These are phyloP conservation scores for Prunus padus DNA, from an alignment of 306 rosid species.

Conservation along the genomic window DNA sequence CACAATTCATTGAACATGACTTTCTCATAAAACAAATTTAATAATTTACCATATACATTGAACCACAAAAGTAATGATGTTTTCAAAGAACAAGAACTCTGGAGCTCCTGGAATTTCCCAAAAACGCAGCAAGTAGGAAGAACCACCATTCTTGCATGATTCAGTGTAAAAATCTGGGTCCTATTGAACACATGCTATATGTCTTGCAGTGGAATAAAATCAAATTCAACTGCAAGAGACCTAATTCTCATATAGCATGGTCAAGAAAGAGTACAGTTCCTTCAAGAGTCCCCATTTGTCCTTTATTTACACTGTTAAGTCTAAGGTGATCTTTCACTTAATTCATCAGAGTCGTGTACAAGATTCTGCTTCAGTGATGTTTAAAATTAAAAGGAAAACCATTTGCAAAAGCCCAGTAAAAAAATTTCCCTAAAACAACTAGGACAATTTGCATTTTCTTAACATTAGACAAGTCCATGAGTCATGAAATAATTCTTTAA, in stretches of 20 bases:
- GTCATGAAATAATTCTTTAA: not conserved
- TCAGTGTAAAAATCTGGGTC: not conserved
- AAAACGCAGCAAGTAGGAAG: not conserved
- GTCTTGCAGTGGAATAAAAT: not conserved
- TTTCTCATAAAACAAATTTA: not conserved
- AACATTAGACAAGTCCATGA: not conserved
- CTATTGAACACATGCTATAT: not conserved
- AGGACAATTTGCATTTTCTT: not conserved
- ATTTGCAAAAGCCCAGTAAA: not conserved
- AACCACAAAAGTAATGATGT: too few species aligned
- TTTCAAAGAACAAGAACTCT: not conserved
- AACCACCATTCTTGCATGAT: not conserved
- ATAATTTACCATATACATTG: not conserved
- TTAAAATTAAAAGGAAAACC: not conserved
- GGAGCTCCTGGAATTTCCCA: not conserved
- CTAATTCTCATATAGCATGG: not conserved
- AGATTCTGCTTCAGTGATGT: constrained; percentile 3
- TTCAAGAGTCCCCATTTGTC: not conserved
- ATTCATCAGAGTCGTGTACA: too few species aligned
- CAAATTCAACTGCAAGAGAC: not conserved
- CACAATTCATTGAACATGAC: not conserved
- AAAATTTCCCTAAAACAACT: not conserved
- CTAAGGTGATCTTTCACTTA: not conserved
- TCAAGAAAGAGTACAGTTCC: not conserved
- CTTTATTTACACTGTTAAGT: not conserved